Conservation (phyloP, 495 filamentous ascomycete species). For the Cladorrhinum samala region DNA sequence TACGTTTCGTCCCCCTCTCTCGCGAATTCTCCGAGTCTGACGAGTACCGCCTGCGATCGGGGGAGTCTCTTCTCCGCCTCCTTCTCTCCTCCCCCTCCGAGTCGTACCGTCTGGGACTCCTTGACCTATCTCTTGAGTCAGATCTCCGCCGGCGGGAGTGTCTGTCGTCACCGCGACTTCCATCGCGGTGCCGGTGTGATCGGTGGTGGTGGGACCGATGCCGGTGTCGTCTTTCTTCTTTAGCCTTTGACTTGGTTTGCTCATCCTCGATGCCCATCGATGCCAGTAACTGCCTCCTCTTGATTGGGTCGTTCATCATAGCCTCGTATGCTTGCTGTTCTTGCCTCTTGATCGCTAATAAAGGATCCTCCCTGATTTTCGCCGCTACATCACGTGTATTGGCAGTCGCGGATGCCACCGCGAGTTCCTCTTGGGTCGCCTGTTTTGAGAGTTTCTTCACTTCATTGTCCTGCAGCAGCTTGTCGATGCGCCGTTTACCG, state of each 20-base stretch:
- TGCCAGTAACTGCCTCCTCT: slow-evolving; percentile 61
- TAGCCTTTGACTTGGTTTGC: slow-evolving; percentile 32
- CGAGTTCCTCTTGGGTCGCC: slow-evolving; percentile 59
- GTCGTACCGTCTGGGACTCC: slow-evolving; percentile 26
- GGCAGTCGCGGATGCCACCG: slow-evolving; percentile 48
- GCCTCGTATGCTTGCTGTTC: slow-evolving; percentile 88
- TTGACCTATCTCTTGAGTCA: slow-evolving; percentile 34
- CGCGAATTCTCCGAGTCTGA: slow-evolving; percentile 24
- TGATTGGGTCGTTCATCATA: slow-evolving; percentile 77
- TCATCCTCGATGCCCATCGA: slow-evolving; percentile 49
- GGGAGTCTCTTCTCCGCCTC: slow-evolving; percentile 30
- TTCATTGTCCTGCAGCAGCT: slow-evolving; percentile 78
- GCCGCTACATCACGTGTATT: slow-evolving; percentile 67
- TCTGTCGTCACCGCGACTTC: slow-evolving; percentile 26
- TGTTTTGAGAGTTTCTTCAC: slow-evolving; percentile 74
- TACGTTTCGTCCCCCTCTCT: slow-evolving; percentile 3
- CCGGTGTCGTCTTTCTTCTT: slow-evolving; percentile 45
- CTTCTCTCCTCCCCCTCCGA: slow-evolving; percentile 28
- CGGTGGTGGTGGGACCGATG: slow-evolving; percentile 47
- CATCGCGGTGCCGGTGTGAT: slow-evolving; percentile 33
- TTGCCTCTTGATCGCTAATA: slow-evolving; percentile 85
- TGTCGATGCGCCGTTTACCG: slow-evolving; percentile 85
- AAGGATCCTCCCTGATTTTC: slow-evolving; percentile 84
- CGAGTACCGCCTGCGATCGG: slow-evolving; percentile 20
- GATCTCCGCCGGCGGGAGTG: slow-evolving; percentile 31